Base-by-base conservation (phyloP, 257 asterid genomes). In the Penstemon newberryi region DNA sequence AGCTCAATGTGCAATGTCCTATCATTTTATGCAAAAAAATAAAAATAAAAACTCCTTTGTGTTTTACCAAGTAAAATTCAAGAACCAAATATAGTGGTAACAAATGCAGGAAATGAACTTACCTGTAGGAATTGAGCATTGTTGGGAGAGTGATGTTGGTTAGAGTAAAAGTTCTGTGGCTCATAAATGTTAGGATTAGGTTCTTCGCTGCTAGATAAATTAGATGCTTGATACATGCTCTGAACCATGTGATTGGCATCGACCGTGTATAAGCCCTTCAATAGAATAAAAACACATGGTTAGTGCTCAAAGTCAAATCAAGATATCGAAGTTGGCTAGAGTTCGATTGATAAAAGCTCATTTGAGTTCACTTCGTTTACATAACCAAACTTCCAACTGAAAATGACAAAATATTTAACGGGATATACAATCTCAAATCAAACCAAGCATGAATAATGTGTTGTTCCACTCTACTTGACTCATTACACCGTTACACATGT, bases 41-140 rank as follows among this genome's bases (percentile, higher is more conserved):
- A 25, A 25, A 25, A 25, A 25, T 25, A 25, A 1, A 25, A 25
- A 25, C 1, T 25, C 33, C 33, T 25, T 25, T 25, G 33, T 25
- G 33, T 25, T 25, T 25, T 25, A 25, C 33, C 33, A 25, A 25
- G 33, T 25, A 25, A 25, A 25, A 25, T 25, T 25, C 33, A 25
- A 25, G 33, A 25, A 25, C 33, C 33, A 25, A 25, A 25, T 2
- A 25, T 25, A 25, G 33, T 25, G 51, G 59, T 5, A 8, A 69
- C 40, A 58, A 66, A 45, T 45, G 64, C 9, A 10, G 72, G 39
- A 78, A 54, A 69, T 67, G 73, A 72, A 69, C 71, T 76, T 66
- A 82, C 90, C 82, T 78, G 90, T 19, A 85, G 71, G 72, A 82
- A 73, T 33, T 78, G 90, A 55, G 84, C 67, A 68, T 82, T 84